These are phyloP conservation scores for Candida sanyaensis DNA, from an alignment of 1,139 yeast species.

Conservation along the genomic window DNA sequence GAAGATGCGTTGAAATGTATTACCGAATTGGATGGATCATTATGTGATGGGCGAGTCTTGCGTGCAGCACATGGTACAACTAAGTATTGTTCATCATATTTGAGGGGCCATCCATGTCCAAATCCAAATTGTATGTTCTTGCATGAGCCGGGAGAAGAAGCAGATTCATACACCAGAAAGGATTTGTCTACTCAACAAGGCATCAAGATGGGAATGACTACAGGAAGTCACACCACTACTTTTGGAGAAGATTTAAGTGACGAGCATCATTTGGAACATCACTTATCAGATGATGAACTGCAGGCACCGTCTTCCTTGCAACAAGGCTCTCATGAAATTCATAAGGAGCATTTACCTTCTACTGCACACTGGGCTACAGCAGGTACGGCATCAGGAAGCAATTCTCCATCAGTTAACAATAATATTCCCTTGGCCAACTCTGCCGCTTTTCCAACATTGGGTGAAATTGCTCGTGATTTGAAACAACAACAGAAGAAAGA, in stretches of 20 bases:
- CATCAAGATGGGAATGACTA: slow-evolving; percentile 54
- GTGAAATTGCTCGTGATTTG: slow-evolving; percentile 57
- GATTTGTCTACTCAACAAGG: slow-evolving; percentile 85
- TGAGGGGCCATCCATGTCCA: slow-evolving; percentile 95
- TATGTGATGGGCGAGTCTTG: slow-evolving; percentile 83
- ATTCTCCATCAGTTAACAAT: slow-evolving; percentile 36
- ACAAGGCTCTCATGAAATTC: slow-evolving; percentile 6
- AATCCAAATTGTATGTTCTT: slow-evolving; percentile 99
- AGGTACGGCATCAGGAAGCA: slow-evolving; percentile 25
- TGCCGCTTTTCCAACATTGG: slow-evolving; percentile 72
- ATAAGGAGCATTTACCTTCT: slow-evolving; percentile 45
- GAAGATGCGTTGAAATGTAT: slow-evolving; percentile 96
- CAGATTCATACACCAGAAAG: slow-evolving; percentile 93
- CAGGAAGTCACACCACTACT: slow-evolving; percentile 15
- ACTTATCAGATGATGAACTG: slow-evolving; percentile 19
- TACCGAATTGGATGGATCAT: slow-evolving; percentile 89
- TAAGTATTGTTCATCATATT: slow-evolving; percentile 92
- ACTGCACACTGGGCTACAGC: slow-evolving; percentile 58
- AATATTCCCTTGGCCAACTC: slow-evolving; percentile 48
- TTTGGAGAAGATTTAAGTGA: slow-evolving; percentile 11
- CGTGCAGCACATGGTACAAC: slow-evolving; percentile 99
- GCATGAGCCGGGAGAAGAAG: slow-evolving; percentile 99
- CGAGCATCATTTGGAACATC: slow-evolving; percentile 5
- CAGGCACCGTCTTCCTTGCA: slow-evolving; percentile 8
- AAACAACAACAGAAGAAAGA: slow-evolving; percentile 36